Percentiles rank a stretch among this genome's conserved stretches.
These are phyloP conservation scores for Eutrema salsugineum DNA, from an alignment of 441 rosid genomes.

Conservation along the genomic window DNA sequence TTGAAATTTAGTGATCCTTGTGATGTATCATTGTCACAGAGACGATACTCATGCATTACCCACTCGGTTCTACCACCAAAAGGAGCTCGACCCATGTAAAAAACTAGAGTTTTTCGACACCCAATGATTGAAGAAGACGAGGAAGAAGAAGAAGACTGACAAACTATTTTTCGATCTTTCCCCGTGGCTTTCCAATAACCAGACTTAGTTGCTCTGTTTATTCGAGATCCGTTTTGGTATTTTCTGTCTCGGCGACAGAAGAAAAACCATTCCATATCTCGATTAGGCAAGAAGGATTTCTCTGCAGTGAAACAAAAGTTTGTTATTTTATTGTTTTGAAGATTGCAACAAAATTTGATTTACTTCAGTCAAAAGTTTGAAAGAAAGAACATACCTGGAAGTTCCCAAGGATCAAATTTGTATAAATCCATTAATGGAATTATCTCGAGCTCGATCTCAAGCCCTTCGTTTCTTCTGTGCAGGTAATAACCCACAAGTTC, in stretches of 20 bases:
- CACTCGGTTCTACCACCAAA: constrained; percentile 68
- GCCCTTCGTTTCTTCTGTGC: constrained; percentile 59
- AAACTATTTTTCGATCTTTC: constrained; percentile 64
- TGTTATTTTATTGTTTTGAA: background rate
- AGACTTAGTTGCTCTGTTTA: constrained; percentile 64
- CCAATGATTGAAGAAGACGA: constrained; percentile 39
- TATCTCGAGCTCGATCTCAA: constrained; percentile 78
- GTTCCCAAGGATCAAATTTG: constrained; percentile 95
- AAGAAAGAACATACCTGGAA: constrained; percentile 62
- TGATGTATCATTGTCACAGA: constrained; percentile 46
- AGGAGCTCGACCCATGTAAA: constrained; percentile 78
- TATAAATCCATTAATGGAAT: constrained; percentile 74
- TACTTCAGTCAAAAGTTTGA: background rate
- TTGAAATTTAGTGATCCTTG: constrained; percentile 45
- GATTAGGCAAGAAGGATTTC: constrained; percentile 68
- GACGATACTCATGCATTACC: constrained; percentile 89
- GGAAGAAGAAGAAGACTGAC: constrained; percentile 34
- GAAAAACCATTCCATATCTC: constrained; percentile 94
- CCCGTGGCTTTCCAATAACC: constrained; percentile 92
- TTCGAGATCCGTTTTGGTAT: constrained; percentile 62
- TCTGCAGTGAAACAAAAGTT: constrained; percentile 37
- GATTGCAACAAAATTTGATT: background rate
- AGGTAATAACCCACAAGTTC: constrained; percentile 71
- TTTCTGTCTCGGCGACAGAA: constrained; percentile 71
- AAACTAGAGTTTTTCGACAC: constrained; percentile 77